Conservation (phyloP, 73 alveolate genomes). For the Paraurostyla sp. region DNA sequence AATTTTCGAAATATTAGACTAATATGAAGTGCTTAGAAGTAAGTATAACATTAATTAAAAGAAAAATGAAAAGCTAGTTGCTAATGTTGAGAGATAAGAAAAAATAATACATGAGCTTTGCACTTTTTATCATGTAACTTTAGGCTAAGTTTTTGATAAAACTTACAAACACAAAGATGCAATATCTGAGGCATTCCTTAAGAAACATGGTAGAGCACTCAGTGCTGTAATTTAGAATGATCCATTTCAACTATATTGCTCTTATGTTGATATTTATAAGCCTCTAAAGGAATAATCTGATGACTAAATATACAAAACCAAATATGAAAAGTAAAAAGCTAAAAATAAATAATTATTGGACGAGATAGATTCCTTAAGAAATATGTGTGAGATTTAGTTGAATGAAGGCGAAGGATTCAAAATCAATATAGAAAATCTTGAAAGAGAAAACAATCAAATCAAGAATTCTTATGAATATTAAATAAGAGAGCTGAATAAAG, state of each 20-base stretch:
- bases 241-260: constrained; percentile 37
- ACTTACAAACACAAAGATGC: not conserved
- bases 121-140: constrained; percentile 28
- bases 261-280: not conserved
- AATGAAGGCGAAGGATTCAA: constrained; percentile 10
- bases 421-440: not conserved
- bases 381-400: constrained; percentile 10
- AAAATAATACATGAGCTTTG: not conserved
- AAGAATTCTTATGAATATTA: not conserved
- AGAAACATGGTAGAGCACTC: constrained; percentile 11
- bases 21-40: not conserved
- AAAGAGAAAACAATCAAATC: not conserved
- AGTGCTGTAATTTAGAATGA: not conserved
- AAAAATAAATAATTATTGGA: not conserved
- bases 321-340: not conserved
- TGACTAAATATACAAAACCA: not conserved
- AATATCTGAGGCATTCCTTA: not conserved
- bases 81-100: not conserved
- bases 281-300: not conserved
- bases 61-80: not conserved
- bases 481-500: not conserved
- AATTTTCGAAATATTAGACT: constrained; percentile 38
- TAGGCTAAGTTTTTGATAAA: constrained; percentile 16
- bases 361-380: constrained; percentile 4
- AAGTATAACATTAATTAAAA: not conserved